A percentile compares a stretch with the other conserved stretches of the same genome.
These are phyloP conservation scores for Asterophora parasitica DNA, from an alignment of 768 basidiomycete genomes.

Conservation along the genomic window DNA sequence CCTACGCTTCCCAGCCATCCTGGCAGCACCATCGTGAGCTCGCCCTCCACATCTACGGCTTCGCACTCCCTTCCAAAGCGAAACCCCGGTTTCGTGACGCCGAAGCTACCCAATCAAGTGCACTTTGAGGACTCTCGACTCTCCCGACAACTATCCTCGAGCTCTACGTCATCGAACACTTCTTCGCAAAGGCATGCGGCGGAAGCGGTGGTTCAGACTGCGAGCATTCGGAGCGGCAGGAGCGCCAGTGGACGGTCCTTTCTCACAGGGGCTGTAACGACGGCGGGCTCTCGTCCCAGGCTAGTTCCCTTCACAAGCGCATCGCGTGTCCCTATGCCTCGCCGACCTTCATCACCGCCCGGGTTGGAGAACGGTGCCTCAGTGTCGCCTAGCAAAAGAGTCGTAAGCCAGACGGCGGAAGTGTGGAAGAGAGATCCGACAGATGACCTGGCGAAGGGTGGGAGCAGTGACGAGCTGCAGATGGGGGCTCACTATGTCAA, in stretches of 20 bases:
- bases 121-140: conserved; percentile 34
- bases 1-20: conserved; percentile 33
- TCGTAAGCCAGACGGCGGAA: conserved; percentile 63
- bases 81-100: conserved; percentile 65
- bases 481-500: conserved; percentile 70
- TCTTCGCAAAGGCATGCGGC: conserved; percentile 33
- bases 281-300: conserved; percentile 42
- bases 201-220: conserved; percentile 44
- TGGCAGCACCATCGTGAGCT: conserved; percentile 47
- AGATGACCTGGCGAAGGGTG: conserved; percentile 26
- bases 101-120: conserved; percentile 41
- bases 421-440: conserved; percentile 32
- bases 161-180: conserved; percentile 29
- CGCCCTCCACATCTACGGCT: conserved; percentile 63
- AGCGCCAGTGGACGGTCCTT: conserved; percentile 32
- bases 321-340: conserved; percentile 59
- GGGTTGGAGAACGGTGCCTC: conserved; percentile 17
- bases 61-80: conserved; percentile 62
- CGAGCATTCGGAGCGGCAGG: conserved; percentile 46
- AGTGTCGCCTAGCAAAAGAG: conserved; percentile 33
- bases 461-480: conserved; percentile 58
- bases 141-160: conserved; percentile 31
- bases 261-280: conserved; percentile 25
- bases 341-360: conserved; percentile 31
- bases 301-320: conserved; percentile 71